Evolutionary conservation across 2,329 filamentous ascomycete genomes (phyloP), one percentile per base, ranked within the genome.

Genomic region (Pseudogymnoascus sp.): DNA sequence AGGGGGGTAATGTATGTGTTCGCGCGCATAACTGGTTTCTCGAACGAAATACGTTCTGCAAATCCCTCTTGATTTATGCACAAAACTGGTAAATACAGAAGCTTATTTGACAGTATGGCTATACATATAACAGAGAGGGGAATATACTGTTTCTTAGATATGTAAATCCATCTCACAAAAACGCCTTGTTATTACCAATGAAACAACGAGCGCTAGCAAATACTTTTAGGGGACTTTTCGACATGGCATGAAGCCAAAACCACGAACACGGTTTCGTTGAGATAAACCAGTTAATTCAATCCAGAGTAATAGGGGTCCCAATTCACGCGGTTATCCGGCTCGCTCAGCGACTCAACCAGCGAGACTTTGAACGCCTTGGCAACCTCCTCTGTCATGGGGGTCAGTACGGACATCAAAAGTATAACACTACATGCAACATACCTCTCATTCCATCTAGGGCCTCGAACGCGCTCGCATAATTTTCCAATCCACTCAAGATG

Each of bases 371-470:
- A 58, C 2, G 57, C 57, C 33, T 58, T 58, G 6, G 33, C 33
- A n/a, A 58, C 57, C 37, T 58, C 57, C 14, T 58, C 57, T 58
- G 18, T 5, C 7, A 37, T 18, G 2, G 57, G 11, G 11, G 7
- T 58, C 22, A 58, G 57, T 18, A 58, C 6, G 20, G 12, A 11
- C 12, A 15, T 3, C n/a, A n/a, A 25, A 18, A 37, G 6, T 14
- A 25, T 25, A 38, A 14, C 35, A 58, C 28, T 11, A 20, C 6
- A 20, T 6, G 35, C 8, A 25, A 22, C 57, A 18, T 39, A 58
- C 57, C 57, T 39, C 57, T 38, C 57, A 58, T 58, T 9, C 57
- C 57, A 58, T 58, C 57, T 22, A 58, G n/a, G 12, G 33, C 57
- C 33, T 58, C 57, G 12, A 38, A 58, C 11, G 57, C 57, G 22